A percentile compares a stretch with the other conserved stretches of the same genome.
phyloP scores from a whole-genome alignment of 306 rosid species.

The Fragaria ananassa region DNA sequence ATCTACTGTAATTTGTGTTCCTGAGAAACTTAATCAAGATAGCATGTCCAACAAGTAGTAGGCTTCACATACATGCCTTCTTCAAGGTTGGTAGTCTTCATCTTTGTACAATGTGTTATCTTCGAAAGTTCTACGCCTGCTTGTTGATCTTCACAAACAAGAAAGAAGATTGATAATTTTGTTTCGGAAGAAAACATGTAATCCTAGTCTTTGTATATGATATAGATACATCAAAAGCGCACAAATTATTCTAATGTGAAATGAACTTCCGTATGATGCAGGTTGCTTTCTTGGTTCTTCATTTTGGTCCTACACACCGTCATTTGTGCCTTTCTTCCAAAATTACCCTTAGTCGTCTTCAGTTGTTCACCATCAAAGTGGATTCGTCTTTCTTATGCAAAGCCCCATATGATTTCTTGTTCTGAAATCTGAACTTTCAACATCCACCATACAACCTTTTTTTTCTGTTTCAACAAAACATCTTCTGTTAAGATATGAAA shows the following conservation, averaged over 20 bases:
- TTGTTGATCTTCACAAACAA: background rate
- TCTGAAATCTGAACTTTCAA: no score
- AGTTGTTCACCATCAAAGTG: no score
- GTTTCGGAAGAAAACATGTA: background rate
- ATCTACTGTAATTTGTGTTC: slow-evolving; percentile 14
- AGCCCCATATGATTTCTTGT: no score
- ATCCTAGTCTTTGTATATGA: background rate
- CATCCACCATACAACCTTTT: no score
- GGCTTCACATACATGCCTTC: background rate
- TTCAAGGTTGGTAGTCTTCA: background rate
- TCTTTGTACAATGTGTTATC: background rate
- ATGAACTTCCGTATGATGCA: background rate
- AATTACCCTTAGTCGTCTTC: no score
- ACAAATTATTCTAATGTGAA: background rate
- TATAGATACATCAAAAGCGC: background rate
- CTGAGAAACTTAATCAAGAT: background rate
- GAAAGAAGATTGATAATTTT: background rate
- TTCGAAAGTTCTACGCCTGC: background rate
- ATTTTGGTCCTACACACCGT: background rate
- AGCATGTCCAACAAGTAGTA: background rate
- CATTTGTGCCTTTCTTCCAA: no score
- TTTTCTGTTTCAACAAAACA: no score
- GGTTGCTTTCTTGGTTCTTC: background rate
- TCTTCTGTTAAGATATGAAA: no score
- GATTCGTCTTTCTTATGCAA: no score